Base-by-base conservation (phyloP, 2,329 filamentous ascomycete genomes). In the Colletotrichum plurivorum region DNA sequence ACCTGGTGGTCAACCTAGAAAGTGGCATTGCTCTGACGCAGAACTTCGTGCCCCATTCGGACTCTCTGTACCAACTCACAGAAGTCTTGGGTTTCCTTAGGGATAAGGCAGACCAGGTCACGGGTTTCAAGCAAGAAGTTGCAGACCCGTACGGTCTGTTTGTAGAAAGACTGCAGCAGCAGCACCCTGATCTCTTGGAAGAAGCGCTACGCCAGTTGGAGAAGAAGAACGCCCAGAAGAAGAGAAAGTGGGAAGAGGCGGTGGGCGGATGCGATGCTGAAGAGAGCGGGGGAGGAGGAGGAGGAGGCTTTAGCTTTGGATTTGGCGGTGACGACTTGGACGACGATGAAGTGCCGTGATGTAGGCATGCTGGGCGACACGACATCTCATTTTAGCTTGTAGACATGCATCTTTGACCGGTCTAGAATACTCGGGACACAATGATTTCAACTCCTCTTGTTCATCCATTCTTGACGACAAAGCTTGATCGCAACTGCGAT, bases 1-100 rank as follows among this genome's bases (percentile, higher is more conserved):
- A 98, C 84, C 84, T 98, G 39, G 96, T 98, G 10, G 91, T 98
- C 53, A 98, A 98, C 76, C 83, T 97, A 1, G 92, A 94, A 73
- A 87, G 89, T 13, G 92, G 93, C 51, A 93, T 98, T 71, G 96
- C 95, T 4, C 87, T 98, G 72, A 98, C 95, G 8, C 95, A 98
- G 78, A 98, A 98, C 78, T 98, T 98, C 77, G 93, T 98, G 13
- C 95, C 96, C 46, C 83, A 84, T 70, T 90, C 89, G 4, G 77
- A 78, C 4, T 79, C 74, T 51, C 72, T 82, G 16, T 78, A 80
- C 39, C 92, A 95, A 75, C 81, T 98, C 2, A 84, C 87, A 0
- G 90, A 94, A 51, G 94, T 94, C 0, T 79, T 98, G 60, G 88
- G 88, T 1, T 98, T 98, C 74, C 80, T 98, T 74, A 88, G 88